Percentiles rank a stretch among this genome's conserved stretches.
phyloP scores from a whole-genome alignment of 1,284 basidiomycete species.

The Apiotrichum sp. region DNA sequence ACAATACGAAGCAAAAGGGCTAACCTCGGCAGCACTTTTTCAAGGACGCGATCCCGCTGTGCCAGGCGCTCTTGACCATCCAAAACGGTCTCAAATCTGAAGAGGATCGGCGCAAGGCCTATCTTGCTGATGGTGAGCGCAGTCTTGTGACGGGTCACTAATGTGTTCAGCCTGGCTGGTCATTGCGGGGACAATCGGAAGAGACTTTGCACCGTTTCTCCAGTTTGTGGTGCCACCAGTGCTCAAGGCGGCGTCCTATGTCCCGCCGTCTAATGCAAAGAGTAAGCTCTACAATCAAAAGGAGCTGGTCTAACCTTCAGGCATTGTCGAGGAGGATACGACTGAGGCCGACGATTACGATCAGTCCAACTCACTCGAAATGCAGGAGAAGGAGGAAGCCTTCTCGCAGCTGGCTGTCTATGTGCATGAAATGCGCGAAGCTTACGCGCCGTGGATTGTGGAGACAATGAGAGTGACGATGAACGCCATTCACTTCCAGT shows the following conservation, averaged over 20 bases:
- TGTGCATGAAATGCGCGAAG: slow-evolving; percentile 60
- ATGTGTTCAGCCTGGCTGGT: slow-evolving; percentile 1
- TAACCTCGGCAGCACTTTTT: slow-evolving; percentile 4
- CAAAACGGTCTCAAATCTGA: slow-evolving; percentile 55
- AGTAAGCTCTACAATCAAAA: neutral
- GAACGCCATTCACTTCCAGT: slow-evolving; percentile 63
- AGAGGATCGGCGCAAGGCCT: slow-evolving; percentile 27
- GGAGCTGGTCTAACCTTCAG: slow-evolving; percentile 3
- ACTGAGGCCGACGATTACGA: slow-evolving; percentile 45
- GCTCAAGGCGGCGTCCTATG: slow-evolving; percentile 63
- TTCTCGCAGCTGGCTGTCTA: slow-evolving; percentile 77
- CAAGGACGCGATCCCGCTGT: slow-evolving; percentile 64
- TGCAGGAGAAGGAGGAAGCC: slow-evolving; percentile 77
- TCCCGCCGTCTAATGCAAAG: slow-evolving; percentile 1
- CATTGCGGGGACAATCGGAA: slow-evolving; percentile 50
- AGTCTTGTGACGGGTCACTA: neutral
- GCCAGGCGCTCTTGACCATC: slow-evolving; percentile 66
- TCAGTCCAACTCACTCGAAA: slow-evolving; percentile 55
- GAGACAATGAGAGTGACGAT: slow-evolving; percentile 66
- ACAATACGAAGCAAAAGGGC: neutral
- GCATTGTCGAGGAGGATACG: slow-evolving; percentile 52
- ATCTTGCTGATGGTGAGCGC: slow-evolving; percentile 35
- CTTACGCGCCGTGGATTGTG: slow-evolving; percentile 66
- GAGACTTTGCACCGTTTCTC: slow-evolving; percentile 75
- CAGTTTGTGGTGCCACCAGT: slow-evolving; percentile 72